Evolutionary conservation across 371 early-diverging fungal species (phyloP), one percentile per base, ranked within the genome.

Genomic region (Mucor mucedo): DNA sequence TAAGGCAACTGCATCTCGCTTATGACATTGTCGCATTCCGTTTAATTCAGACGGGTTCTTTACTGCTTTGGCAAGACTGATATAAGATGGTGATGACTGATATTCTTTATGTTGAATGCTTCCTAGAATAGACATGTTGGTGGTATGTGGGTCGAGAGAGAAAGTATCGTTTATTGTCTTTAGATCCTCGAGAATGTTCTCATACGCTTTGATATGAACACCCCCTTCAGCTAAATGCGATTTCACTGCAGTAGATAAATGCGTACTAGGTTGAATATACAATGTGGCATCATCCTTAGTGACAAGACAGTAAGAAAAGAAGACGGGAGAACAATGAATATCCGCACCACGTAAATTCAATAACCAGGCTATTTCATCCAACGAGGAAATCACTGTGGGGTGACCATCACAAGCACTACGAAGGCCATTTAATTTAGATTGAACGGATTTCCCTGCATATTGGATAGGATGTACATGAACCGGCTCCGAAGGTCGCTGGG

Each of bases 281-380:
- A 99, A 79, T 40, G 82, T 74, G 30, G 84, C 86, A 32, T 81
- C 69, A 47, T 86, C 76, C 44, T 71, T 68, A 7, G 95, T 91
- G 33, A 99, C 54, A 98, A 80, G 98, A 98, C 91, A 85, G 73
- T 96, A 99, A 3, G 97, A 78, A 74, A 95, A 98, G 76, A 99
- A 99, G 5, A 99, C 95, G 0, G 99, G 98, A 75, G 98, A 97
- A 83, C 91, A 99, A 39, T 85, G 81, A 63, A 99, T 95, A 76
- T 99, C 99, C 13, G 87, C 89, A 11, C 99, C 99, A 63, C 99
- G 90, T 60, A 99, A 76, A 76, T 99, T 99, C 68, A 97, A 92
- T 45, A 99, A 76, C 99, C 99, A 96, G 8, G 95, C 95, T 64
- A 95, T 87, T 72, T 96, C 99, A 79, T 96, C 98, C 59, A 95